Evolutionary conservation across 768 basidiomycete species (phyloP).

Genomic region (Auriscalpium microsporum): DNA sequence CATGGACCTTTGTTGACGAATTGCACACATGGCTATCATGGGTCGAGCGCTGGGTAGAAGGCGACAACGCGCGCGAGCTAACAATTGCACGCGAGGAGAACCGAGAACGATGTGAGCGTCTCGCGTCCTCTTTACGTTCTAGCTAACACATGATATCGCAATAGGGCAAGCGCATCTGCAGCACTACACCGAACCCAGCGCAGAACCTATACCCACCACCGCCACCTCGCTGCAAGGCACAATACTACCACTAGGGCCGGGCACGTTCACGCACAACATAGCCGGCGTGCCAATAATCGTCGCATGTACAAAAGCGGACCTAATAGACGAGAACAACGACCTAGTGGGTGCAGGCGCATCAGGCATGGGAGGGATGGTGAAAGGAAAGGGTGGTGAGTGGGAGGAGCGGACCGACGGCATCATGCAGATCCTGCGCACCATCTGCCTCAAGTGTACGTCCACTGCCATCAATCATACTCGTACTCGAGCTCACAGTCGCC

Average conservation of each 20-base stretch:
- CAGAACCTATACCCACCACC: conserved; percentile 53
- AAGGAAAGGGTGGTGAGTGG: conserved; percentile 87
- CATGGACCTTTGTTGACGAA: conserved; percentile 85
- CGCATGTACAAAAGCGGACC: conserved; percentile 86
- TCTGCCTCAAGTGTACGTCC: conserved; percentile 82
- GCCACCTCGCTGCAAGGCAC: conserved; percentile 56
- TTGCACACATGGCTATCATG: conserved; percentile 78
- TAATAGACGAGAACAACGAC: conserved; percentile 79
- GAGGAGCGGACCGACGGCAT: conserved; percentile 93
- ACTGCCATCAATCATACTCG: conserved; percentile 1
- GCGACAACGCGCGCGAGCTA: conserved; percentile 61
- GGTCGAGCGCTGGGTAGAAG: conserved; percentile 75
- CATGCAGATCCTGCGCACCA: conserved; percentile 89
- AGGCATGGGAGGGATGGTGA: conserved; percentile 86
- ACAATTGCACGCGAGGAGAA: conserved; percentile 74
- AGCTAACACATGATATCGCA: not conserved
- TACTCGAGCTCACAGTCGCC: not conserved
- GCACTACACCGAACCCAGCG: conserved; percentile 78
- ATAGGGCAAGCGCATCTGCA: conserved; percentile 84
- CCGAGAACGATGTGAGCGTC: conserved; percentile 65
- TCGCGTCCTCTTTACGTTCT: not conserved
- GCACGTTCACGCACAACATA: conserved; percentile 79
- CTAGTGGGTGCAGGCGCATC: conserved; percentile 61
- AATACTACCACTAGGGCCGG: conserved; percentile 74
- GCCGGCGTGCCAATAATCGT: conserved; percentile 84